Conservation (phyloP, 2,329 filamentous ascomycete genomes). For the Aspergillus puulaauensis region DNA sequence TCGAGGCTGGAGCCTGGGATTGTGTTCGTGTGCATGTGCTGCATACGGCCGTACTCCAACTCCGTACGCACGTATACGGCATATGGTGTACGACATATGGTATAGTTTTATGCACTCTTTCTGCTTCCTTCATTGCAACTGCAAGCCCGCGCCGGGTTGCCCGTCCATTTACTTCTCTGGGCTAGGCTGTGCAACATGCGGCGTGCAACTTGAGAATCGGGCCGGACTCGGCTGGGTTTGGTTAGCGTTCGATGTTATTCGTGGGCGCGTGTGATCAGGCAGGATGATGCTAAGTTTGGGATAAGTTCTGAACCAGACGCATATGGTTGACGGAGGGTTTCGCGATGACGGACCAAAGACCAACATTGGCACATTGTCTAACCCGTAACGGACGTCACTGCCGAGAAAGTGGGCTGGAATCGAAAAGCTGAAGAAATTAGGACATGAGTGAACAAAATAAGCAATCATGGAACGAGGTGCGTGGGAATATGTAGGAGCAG, state of each 20-base stretch:
- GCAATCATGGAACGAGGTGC: neutral
- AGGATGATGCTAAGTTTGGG: neutral
- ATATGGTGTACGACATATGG: no score
- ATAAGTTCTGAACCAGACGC: conserved; percentile 1
- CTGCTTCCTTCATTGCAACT: neutral
- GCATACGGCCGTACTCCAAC: no score
- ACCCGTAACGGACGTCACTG: no score
- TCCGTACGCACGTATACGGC: no score
- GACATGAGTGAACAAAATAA: neutral
- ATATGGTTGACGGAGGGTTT: neutral
- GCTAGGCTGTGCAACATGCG: neutral
- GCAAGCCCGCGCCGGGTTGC: neutral
- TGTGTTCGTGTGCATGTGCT: neutral
- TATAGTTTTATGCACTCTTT: no score
- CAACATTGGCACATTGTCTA: no score
- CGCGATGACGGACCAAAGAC: no score
- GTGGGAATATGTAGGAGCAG: neutral
- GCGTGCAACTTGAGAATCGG: neutral
- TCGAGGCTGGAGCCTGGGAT: neutral
- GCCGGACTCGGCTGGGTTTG: no score
- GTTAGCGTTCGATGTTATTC: no score
- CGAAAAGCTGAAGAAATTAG: neutral
- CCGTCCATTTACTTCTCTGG: neutral
- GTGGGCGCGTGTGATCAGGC: neutral
- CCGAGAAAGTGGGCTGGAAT: no score